Conservation (phyloP, 306 rosid species). For the Mucuna pruriens region DNA sequence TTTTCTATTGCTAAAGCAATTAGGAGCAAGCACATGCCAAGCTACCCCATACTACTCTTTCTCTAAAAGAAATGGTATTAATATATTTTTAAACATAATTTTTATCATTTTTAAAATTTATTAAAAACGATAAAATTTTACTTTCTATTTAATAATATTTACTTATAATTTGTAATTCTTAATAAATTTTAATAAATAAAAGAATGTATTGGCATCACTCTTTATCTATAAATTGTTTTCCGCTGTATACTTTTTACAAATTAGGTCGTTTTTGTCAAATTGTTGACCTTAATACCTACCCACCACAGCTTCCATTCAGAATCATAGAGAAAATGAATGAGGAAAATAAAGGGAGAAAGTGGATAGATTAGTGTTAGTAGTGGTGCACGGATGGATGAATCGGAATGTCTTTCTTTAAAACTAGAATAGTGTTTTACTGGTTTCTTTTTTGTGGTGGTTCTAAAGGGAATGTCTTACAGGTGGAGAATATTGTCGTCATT, state of each 20-base stretch:
- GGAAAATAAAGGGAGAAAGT: not conserved
- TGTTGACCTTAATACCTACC: slow-evolving; percentile 12
- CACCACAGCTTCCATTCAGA: slow-evolving; percentile 36
- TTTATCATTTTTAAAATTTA: too few relatives aligned
- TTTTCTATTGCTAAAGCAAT: not conserved
- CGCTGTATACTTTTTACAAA: not conserved
- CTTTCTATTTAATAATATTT: too few relatives aligned
- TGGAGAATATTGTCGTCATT: slow-evolving; percentile 81
- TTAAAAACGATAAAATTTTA: too few relatives aligned
- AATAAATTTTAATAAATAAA: too few relatives aligned
- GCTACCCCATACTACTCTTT: not conserved
- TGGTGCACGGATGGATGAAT: slow-evolving; percentile 11
- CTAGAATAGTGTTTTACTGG: not conserved
- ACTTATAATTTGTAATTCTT: too few relatives aligned
- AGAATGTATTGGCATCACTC: too few relatives aligned
- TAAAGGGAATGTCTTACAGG: slow-evolving; percentile 50
- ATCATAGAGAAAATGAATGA: not conserved
- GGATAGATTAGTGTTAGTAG: not conserved
- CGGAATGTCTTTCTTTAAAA: not conserved
- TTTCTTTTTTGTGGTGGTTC: not conserved
- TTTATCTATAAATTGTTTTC: not conserved
- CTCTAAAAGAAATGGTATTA: too few relatives aligned
- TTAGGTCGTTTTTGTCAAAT: not conserved
- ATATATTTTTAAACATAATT: too few relatives aligned
- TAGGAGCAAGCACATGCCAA: not conserved